A percentile compares a stretch with the other conserved stretches of the same genome.
Conservation (phyloP, 148 eudicot species). For the Chenopodium quinoa region DNA sequence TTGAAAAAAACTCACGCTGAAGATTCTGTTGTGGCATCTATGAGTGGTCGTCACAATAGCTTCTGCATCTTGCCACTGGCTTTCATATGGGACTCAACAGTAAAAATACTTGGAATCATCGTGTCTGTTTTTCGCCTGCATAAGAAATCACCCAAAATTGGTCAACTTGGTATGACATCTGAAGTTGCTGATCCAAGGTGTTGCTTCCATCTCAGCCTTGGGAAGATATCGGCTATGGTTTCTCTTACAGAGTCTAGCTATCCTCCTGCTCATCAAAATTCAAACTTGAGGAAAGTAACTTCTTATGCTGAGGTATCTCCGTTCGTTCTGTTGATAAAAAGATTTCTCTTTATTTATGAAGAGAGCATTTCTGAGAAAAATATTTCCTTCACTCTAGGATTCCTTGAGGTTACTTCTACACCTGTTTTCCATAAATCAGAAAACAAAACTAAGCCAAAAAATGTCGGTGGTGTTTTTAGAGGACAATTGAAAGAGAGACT, state of each 20-base stretch:
- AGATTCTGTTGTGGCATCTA: conserved; percentile 13
- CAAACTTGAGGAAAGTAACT: conserved; percentile 29
- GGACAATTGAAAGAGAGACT: conserved; percentile 32
- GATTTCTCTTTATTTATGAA: conserved; percentile 36
- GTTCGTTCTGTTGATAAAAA: conserved; percentile 40
- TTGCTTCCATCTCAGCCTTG: conserved; percentile 46
- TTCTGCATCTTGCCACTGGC: conserved; percentile 33
- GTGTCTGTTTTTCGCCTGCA: conserved; percentile 26
- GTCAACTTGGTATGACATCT: conserved; percentile 17
- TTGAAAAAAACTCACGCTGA: conserved; percentile 25
- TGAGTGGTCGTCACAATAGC: conserved; percentile 20
- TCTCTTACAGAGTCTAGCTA: conserved; percentile 35
- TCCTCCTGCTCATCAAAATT: conserved; percentile 32
- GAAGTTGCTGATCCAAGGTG: conserved; percentile 38
- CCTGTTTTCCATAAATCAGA: conserved; percentile 28
- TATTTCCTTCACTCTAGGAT: conserved; percentile 51
- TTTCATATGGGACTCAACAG: conserved; percentile 41
- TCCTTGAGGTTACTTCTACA: conserved; percentile 45
- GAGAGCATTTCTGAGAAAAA: conserved; percentile 47
- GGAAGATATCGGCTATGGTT: conserved; percentile 46
- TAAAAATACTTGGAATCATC: conserved; percentile 32
- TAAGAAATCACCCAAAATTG: conserved; percentile 24
- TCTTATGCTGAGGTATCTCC: conserved; percentile 36
- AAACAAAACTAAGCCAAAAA: conserved; percentile 20
- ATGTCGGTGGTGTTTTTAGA: conserved; percentile 17